Evolutionary conservation across 2,329 filamentous ascomycete species (phyloP).

Genomic region (Pseudocercospora eumusae): DNA sequence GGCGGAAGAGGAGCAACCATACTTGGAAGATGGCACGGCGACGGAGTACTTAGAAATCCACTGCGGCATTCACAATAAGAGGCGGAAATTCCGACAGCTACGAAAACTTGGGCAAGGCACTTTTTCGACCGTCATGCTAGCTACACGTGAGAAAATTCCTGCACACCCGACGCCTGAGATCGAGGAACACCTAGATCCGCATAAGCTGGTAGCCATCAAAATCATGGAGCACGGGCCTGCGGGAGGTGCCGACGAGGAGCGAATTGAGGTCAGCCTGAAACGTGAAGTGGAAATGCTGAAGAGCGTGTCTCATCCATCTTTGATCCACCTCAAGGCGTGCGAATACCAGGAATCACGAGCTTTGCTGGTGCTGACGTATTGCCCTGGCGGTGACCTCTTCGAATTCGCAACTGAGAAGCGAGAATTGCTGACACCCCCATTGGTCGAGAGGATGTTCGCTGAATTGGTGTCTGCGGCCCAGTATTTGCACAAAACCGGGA

Average conservation of each 20-base stretch:
- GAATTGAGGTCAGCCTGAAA: constrained; percentile 90
- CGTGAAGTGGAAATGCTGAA: constrained; percentile 94
- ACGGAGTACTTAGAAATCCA: constrained; percentile 50
- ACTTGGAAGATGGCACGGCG: constrained; percentile 42
- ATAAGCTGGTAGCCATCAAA: constrained; percentile 88
- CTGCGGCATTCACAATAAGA: constrained; percentile 66
- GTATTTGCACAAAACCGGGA: constrained; percentile 80
- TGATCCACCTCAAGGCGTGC: constrained; percentile 90
- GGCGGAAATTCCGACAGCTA: constrained; percentile 77
- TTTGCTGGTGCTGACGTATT: constrained; percentile 85
- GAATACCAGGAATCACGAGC: constrained; percentile 80
- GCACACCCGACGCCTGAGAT: constrained; percentile 44
- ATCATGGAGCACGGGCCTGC: constrained; percentile 93
- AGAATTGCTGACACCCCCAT: constrained; percentile 64
- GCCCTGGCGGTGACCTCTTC: constrained; percentile 90
- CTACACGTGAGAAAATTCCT: constrained; percentile 69
- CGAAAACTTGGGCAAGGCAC: constrained; percentile 86
- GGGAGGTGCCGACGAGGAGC: constrained; percentile 87
- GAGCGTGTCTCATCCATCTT: constrained; percentile 80
- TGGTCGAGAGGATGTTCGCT: constrained; percentile 83
- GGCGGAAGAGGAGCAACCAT: constrained; percentile 44
- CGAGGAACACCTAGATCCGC: constrained; percentile 61
- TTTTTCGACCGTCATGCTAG: constrained; percentile 91
- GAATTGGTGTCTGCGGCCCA: constrained; percentile 82
- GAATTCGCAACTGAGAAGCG: constrained; percentile 78